Percentiles rank a stretch among this genome's conserved stretches.
Evolutionary conservation across 768 basidiomycete genomes (phyloP).

Genomic region (Lyophyllum shimeji): DNA sequence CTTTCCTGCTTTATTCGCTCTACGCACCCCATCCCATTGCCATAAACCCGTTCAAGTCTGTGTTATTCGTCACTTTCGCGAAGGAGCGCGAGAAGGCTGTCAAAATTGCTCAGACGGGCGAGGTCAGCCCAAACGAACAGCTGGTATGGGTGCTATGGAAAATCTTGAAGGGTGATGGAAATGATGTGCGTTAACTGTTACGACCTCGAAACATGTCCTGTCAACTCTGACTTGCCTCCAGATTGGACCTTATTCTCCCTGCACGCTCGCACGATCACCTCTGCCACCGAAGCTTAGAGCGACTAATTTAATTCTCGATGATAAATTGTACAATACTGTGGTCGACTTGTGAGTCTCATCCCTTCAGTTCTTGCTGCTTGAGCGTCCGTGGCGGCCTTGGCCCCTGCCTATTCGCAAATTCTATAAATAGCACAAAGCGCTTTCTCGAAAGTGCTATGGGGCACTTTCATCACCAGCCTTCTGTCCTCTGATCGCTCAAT

Average conservation of each 20-base stretch:
- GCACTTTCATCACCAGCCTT: background rate
- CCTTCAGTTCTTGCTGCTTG: background rate
- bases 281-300: slow-evolving; percentile 76
- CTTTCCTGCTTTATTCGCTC: slow-evolving; percentile 77
- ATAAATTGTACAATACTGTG: slow-evolving; percentile 53
- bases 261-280: slow-evolving; percentile 69
- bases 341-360: slow-evolving; percentile 43
- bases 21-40: slow-evolving; percentile 79
- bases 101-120: slow-evolving; percentile 45
- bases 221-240: slow-evolving; percentile 23
- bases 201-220: background rate
- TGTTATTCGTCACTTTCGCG: slow-evolving; percentile 62
- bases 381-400: background rate
- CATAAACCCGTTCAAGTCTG: slow-evolving; percentile 82
- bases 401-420: background rate
- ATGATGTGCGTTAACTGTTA: slow-evolving; percentile 55
- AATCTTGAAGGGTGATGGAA: slow-evolving; percentile 79
- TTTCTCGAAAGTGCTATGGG: background rate
- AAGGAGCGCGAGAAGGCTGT: slow-evolving; percentile 67
- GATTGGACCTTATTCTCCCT: slow-evolving; percentile 84
- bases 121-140: slow-evolving; percentile 65
- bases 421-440: background rate
- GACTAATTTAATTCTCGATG: slow-evolving; percentile 67
- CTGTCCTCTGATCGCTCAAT: background rate
- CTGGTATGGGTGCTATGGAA: slow-evolving; percentile 89